phyloP scores from a whole-genome alignment of 805 yeast species.

The Nakazawaea laoshanensis region DNA sequence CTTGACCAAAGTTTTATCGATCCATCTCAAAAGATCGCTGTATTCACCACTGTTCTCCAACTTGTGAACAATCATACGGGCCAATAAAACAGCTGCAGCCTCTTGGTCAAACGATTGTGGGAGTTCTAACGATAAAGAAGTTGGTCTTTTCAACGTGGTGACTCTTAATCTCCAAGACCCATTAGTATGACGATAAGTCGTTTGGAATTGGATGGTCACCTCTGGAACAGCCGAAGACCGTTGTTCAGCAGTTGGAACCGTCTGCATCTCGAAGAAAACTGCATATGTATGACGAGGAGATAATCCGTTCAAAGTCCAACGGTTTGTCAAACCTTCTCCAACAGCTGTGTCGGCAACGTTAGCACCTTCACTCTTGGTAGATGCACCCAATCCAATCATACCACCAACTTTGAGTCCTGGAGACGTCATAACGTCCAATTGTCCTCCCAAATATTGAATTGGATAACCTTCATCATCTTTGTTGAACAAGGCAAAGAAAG shows the following conservation, averaged over 20 bases:
- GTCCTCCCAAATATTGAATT: constrained; percentile 85
- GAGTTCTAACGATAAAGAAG: constrained; percentile 41
- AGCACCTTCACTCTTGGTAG: constrained; percentile 55
- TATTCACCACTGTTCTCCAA: constrained; percentile 67
- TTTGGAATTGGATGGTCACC: constrained; percentile 62
- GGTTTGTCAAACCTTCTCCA: constrained; percentile 88
- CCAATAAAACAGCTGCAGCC: constrained; percentile 92
- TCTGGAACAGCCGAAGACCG: constrained; percentile 25
- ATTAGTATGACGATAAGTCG: constrained; percentile 91
- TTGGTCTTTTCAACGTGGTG: constrained; percentile 65
- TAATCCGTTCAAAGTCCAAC: constrained; percentile 78
- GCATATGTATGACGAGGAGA: constrained; percentile 88
- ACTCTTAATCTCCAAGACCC: constrained; percentile 87
- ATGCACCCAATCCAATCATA: constrained; percentile 85
- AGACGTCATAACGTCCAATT: constrained; percentile 79
- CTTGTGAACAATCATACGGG: constrained; percentile 84
- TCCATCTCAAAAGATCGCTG: constrained; percentile 90
- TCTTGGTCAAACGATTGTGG: constrained; percentile 87
- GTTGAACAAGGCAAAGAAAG: constrained; percentile 77
- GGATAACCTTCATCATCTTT: constrained; percentile 85
- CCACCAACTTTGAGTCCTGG: constrained; percentile 87
- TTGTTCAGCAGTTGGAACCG: constrained; percentile 38
- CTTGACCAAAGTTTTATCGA: constrained; percentile 83
- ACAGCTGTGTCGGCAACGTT: constrained; percentile 88
- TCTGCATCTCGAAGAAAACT: constrained; percentile 75